Conservation (phyloP, 1,284 basidiomycete genomes). For the Caloboletus inedulis region DNA sequence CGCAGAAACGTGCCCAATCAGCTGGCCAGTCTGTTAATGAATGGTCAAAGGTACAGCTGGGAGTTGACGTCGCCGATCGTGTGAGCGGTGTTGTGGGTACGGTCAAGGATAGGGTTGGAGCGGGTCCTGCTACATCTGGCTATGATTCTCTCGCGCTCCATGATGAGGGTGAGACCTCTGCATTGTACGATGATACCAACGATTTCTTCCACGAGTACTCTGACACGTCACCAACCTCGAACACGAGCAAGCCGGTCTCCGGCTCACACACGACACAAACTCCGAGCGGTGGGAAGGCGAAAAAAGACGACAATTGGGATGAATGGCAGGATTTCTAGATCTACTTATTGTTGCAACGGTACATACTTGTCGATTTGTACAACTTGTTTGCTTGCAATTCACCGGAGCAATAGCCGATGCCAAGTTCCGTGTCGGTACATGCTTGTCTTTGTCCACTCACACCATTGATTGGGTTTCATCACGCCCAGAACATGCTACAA, state of each 20-base stretch:
- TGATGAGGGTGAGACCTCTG: constrained; percentile 51
- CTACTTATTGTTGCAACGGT: too few relatives aligned
- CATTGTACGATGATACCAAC: constrained; percentile 53
- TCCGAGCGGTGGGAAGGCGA: constrained; percentile 27
- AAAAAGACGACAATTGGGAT: constrained; percentile 61
- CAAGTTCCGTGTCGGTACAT: constrained; percentile 26
- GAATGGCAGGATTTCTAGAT: constrained; percentile 76
- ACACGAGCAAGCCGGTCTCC: constrained; percentile 18
- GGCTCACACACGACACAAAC: constrained; percentile 24
- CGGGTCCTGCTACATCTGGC: constrained; percentile 47
- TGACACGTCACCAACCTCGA: constrained; percentile 27
- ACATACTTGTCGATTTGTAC: neutral
- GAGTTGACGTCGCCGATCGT: constrained; percentile 74
- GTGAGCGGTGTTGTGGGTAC: constrained; percentile 58
- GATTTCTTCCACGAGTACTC: constrained; percentile 55
- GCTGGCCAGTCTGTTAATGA: constrained; percentile 63
- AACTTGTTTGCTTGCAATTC: neutral
- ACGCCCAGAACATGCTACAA: constrained; percentile 22
- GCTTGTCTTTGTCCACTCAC: neutral
- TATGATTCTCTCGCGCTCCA: constrained; percentile 52
- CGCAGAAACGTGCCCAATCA: constrained; percentile 56
- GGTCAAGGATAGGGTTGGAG: constrained; percentile 49
- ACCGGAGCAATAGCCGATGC: constrained; percentile 9
- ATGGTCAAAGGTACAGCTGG: constrained; percentile 70
- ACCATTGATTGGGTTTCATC: neutral